Percentiles rank a stretch among this genome's conserved stretches.
phyloP scores from a whole-genome alignment of 176 grass and related monocot genomes.

The Rhynchospora pubera region DNA sequence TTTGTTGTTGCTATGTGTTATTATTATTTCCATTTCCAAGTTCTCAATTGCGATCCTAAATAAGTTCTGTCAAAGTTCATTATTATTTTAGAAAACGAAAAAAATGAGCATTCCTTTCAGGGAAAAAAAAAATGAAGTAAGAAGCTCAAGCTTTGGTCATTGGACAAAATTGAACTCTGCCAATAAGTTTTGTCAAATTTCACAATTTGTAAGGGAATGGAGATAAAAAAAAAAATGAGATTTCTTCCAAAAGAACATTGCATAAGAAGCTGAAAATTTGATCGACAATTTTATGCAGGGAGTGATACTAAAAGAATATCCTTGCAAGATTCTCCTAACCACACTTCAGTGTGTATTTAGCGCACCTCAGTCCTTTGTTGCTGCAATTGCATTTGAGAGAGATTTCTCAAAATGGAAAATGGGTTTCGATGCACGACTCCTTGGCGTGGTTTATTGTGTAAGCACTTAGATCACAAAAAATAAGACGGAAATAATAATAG shows the following conservation, averaged over 20 bases:
- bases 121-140: no score
- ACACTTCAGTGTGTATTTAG: slow-evolving; percentile 33
- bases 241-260: not conserved
- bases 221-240: not conserved
- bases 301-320: slow-evolving; percentile 36
- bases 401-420: slow-evolving; percentile 46
- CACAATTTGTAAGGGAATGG: not conserved
- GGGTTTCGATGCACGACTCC: slow-evolving; percentile 24
- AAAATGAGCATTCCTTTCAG: no score
- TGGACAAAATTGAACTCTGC: not conserved
- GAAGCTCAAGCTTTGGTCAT: no score
- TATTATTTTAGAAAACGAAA: no score
- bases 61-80: no score
- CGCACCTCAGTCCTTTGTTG: slow-evolving; percentile 30
- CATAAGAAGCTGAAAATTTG: not conserved
- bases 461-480: slow-evolving; percentile 4
- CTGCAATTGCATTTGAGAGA: slow-evolving; percentile 26
- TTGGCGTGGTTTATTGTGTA: slow-evolving; percentile 30
- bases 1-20: not conserved
- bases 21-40: no score
- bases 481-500: not conserved
- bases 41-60: no score
- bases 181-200: not conserved
- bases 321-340: slow-evolving; percentile 47
- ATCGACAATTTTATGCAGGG: slow-evolving; percentile 23